A percentile compares a stretch with the other conserved stretches of the same genome.
These are phyloP conservation scores for Glycyrrhiza uralensis DNA, from an alignment of 306 rosid species.

Conservation along the genomic window DNA sequence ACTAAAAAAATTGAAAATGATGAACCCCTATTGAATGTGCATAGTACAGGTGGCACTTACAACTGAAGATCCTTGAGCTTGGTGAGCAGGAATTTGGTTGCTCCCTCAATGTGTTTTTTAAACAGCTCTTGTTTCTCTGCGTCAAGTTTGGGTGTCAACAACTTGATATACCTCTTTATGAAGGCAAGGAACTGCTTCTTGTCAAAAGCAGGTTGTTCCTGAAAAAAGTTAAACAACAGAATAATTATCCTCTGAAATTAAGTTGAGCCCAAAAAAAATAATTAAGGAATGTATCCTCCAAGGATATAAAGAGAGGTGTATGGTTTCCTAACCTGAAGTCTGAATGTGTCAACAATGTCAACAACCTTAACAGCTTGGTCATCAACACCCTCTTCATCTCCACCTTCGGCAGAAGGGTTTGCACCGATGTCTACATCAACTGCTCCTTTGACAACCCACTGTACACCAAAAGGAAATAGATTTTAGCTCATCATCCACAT, in stretches of 20 bases:
- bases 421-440: constrained; percentile 87
- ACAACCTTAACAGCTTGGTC: constrained; percentile 61
- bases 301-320: background rate
- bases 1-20: background rate
- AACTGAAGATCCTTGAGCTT: constrained; percentile 74
- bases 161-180: constrained; percentile 67
- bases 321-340: constrained; percentile 31
- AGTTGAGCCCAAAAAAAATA: background rate
- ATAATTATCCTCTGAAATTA: background rate
- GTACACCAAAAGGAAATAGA: background rate
- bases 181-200: constrained; percentile 64
- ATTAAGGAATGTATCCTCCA: background rate
- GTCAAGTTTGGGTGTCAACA: constrained; percentile 53
- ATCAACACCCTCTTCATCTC: constrained; percentile 80
- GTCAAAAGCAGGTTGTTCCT: constrained; percentile 87
- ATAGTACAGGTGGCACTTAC: constrained; percentile 38
- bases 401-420: constrained; percentile 93
- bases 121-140: constrained; percentile 52
- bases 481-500: background rate
- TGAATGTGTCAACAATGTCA: constrained; percentile 37
- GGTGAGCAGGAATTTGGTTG: constrained; percentile 59
- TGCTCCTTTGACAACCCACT: constrained; percentile 89
- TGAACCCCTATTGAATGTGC: background rate
- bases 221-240: background rate
- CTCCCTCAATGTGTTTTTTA: constrained; percentile 71